phyloP scores from a whole-genome alignment of 2,329 filamentous ascomycete species.

The Colletotrichum chlorophyti region DNA sequence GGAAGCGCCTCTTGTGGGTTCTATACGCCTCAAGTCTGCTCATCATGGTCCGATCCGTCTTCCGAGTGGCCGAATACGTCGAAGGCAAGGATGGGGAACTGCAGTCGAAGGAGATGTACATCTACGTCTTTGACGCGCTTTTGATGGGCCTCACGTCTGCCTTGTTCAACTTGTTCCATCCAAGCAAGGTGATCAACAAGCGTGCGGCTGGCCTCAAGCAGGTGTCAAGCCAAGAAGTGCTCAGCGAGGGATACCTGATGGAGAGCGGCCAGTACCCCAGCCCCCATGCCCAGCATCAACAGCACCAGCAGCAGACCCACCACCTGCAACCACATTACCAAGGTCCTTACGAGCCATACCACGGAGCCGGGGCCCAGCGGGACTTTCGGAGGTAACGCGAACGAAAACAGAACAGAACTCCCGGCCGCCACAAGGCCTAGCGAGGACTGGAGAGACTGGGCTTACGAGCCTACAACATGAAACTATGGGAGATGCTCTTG shows the following conservation, averaged over 20 bases:
- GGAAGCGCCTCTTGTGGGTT: constrained; percentile 37
- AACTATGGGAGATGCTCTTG: too few relatives aligned
- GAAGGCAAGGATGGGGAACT: constrained; percentile 42
- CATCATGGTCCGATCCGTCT: constrained; percentile 49
- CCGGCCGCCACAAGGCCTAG: neutral
- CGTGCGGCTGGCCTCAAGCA: neutral
- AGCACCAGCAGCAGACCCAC: neutral
- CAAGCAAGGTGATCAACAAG: constrained; percentile 19
- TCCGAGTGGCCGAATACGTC: constrained; percentile 50
- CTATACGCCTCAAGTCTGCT: constrained; percentile 37
- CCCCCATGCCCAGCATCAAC: neutral
- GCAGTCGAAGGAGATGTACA: constrained; percentile 41
- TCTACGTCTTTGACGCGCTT: constrained; percentile 48
- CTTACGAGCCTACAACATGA: neutral
- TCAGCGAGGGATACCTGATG: constrained; percentile 16
- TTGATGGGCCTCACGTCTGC: constrained; percentile 38
- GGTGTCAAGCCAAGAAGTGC: constrained; percentile 10
- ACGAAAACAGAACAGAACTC: neutral
- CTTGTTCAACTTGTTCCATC: constrained; percentile 31
- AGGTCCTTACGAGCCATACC: constrained; percentile 1
- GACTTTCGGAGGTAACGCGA: constrained; percentile 3
- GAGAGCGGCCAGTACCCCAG: constrained; percentile 16
- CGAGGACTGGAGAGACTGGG: constrained; percentile 9
- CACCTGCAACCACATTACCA: neutral
- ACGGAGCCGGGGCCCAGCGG: neutral